Conservation (phyloP, 352 stramenopile species). For the Phytophthora citricola region DNA sequence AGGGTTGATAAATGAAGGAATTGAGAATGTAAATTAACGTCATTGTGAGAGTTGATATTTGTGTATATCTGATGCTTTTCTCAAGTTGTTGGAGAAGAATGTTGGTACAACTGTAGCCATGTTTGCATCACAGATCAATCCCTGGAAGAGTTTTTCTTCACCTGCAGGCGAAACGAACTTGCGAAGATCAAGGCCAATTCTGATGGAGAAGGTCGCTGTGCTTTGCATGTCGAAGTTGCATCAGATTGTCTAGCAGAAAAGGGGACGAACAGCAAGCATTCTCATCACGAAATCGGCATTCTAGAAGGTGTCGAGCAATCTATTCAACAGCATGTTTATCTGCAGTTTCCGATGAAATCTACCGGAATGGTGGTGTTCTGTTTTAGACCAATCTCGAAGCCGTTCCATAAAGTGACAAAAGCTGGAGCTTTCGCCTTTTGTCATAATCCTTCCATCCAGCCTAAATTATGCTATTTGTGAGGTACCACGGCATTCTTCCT, state of each 20-base stretch:
- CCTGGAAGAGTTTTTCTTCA: not conserved
- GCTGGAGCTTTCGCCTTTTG: not conserved
- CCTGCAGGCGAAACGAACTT: too few relatives aligned
- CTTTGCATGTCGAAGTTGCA: slow-evolving; percentile 9
- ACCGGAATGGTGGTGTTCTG: not conserved
- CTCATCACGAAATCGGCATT: not conserved
- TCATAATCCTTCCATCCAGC: slow-evolving; percentile 7
- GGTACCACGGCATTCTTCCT: slow-evolving; percentile 4
- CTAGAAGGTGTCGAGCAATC: slow-evolving; percentile 1
- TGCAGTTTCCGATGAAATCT: not conserved
- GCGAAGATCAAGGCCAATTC: not conserved
- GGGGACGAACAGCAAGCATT: not conserved
- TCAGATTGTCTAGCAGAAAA: slow-evolving; percentile 9
- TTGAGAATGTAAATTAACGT: too few relatives aligned
- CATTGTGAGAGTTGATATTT: not conserved
- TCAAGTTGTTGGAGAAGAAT: not conserved
- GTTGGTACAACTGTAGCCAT: slow-evolving; percentile 11
- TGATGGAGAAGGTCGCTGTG: slow-evolving; percentile 5
- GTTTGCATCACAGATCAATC: not conserved
- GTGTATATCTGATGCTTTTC: not conserved
- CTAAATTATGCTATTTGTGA: slow-evolving; percentile 4
- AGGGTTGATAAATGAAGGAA: too few relatives aligned
- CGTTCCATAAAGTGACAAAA: not conserved
- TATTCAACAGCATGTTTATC: not conserved
- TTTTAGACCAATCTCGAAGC: slow-evolving; percentile 9